These are phyloP conservation scores for Lanzia echinophila DNA, from an alignment of 2,329 filamentous ascomycete genomes.

Conservation along the genomic window DNA sequence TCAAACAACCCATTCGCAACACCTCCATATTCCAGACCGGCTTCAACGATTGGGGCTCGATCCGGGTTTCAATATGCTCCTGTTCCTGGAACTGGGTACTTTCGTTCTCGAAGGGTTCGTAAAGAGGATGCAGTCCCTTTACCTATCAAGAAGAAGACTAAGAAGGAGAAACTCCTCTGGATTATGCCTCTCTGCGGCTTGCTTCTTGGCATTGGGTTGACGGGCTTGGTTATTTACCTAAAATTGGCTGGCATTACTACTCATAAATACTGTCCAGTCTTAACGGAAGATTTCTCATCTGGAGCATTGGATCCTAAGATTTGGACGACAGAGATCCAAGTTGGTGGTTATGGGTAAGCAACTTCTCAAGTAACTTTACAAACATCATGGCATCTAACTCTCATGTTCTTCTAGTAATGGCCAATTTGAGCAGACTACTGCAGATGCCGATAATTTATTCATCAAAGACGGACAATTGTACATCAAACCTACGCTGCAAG, in stretches of 20 bases:
- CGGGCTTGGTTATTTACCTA: conserved; percentile 66
- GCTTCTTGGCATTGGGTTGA: conserved; percentile 57
- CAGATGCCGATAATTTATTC: conserved; percentile 66
- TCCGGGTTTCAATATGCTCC: conserved; percentile 17
- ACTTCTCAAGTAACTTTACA: conserved; percentile 37
- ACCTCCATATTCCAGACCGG: conserved; percentile 12
- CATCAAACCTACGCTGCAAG: conserved; percentile 74
- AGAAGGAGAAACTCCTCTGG: conserved; percentile 74
- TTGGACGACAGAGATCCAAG: conserved; percentile 44
- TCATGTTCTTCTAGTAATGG: conserved; percentile 52
- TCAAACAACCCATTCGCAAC: conserved; percentile 14
- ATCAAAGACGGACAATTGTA: conserved; percentile 61
- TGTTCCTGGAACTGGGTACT: conserved; percentile 41
- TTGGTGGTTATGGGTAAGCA: conserved; percentile 39
- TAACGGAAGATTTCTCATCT: conserved; percentile 37
- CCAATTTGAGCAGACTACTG: conserved; percentile 73
- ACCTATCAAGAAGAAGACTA: conserved; percentile 63
- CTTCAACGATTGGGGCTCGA: conserved; percentile 13
- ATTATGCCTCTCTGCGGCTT: conserved; percentile 69
- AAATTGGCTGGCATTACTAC: conserved; percentile 62
- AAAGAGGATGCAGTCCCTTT: conserved; percentile 67
- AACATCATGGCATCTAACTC: neutral
- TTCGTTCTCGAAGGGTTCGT: conserved; percentile 64
- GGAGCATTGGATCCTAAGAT: conserved; percentile 30
- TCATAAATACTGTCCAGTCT: conserved; percentile 67